phyloP scores from a whole-genome alignment of 2,329 filamentous ascomycete species.

The Corniculantispora saksenae region DNA sequence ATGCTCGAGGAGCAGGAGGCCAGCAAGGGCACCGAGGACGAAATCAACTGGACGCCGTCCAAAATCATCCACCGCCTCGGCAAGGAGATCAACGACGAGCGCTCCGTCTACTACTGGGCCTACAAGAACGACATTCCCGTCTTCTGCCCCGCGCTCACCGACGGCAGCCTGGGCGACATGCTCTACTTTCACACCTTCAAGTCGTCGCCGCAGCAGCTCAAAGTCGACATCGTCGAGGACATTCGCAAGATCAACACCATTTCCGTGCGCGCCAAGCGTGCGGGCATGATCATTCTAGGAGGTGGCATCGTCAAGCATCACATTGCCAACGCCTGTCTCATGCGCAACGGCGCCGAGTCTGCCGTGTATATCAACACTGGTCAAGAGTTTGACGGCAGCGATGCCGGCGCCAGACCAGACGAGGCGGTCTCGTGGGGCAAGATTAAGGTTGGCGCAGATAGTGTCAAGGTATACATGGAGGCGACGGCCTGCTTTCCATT shows the following conservation, averaged over 20 bases:
- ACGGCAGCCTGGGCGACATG: conserved; percentile 96
- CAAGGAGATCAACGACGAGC: conserved; percentile 89
- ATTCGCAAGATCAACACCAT: conserved; percentile 92
- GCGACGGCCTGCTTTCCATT: conserved; percentile 66
- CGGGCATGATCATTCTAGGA: conserved; percentile 93
- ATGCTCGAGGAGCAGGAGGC: conserved; percentile 94
- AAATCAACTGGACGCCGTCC: conserved; percentile 89
- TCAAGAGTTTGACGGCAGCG: conserved; percentile 96
- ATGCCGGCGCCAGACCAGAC: conserved; percentile 91
- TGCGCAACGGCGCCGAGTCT: conserved; percentile 96
- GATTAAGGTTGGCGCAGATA: conserved; percentile 85
- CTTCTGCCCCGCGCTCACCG: conserved; percentile 93
- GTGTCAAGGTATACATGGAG: conserved; percentile 78
- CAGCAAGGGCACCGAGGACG: conserved; percentile 65
- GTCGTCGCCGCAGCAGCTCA: conserved; percentile 75
- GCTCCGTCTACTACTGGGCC: conserved; percentile 95
- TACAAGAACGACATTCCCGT: conserved; percentile 96
- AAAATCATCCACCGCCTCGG: conserved; percentile 89
- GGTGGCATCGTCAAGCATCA: conserved; percentile 98
- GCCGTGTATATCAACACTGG: conserved; percentile 98
- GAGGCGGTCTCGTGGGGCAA: conserved; percentile 99
- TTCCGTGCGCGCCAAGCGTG: conserved; percentile 80
- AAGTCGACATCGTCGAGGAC: conserved; percentile 90
- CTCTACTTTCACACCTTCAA: conserved; percentile 98
- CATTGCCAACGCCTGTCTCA: conserved; percentile 94